Percentiles rank a stretch among this genome's conserved stretches.
Conservation (phyloP, 75 land plant species). For the Cryptomeria japonica region DNA sequence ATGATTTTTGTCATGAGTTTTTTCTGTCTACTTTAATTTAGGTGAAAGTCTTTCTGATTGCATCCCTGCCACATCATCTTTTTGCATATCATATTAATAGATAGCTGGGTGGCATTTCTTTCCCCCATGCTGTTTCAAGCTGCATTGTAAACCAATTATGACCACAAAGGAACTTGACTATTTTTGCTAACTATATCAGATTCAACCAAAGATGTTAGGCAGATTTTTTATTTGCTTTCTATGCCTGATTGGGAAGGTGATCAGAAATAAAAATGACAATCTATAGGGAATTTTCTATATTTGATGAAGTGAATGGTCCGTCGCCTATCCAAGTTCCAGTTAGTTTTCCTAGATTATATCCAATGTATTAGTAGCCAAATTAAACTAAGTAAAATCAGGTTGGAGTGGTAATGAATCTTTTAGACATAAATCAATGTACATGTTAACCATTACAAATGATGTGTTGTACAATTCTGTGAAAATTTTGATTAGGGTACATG, state of each 20-base stretch:
- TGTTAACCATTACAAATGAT: not conserved
- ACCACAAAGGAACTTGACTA: not conserved
- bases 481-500: too few relatives aligned
- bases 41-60: too few relatives aligned
- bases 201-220: not conserved
- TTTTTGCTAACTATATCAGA: not conserved
- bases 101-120: not conserved
- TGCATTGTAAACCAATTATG: not conserved
- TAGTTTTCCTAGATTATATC: not conserved
- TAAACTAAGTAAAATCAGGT: not conserved
- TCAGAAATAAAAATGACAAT: not conserved
- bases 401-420: not conserved
- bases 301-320: not conserved
- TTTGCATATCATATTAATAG: not conserved
- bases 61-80: too few relatives aligned
- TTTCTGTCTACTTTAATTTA: not conserved
- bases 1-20: not conserved
- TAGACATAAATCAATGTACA: not conserved
- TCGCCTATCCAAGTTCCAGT: not conserved
- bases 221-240: not conserved
- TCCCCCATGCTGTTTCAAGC: not conserved
- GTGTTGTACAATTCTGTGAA: too few relatives aligned
- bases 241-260: not conserved
- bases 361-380: not conserved
- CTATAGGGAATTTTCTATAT: not conserved